phyloP scores from a whole-genome alignment of 73 alveolate species.

The Paramecium sexaurelia region DNA sequence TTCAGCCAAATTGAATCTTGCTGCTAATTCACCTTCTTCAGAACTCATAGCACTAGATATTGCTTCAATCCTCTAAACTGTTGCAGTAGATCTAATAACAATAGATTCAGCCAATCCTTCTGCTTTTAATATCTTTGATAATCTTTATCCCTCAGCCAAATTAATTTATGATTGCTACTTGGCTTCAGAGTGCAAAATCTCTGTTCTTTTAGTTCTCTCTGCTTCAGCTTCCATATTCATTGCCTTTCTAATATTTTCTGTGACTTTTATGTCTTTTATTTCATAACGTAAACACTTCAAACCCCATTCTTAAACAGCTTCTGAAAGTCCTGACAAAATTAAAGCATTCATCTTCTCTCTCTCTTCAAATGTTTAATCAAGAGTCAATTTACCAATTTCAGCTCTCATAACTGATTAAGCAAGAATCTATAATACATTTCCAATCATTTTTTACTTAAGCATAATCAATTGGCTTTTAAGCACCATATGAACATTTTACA shows the following conservation, averaged over 20 bases:
- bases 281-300: slow-evolving; percentile 84
- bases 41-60: slow-evolving; percentile 63
- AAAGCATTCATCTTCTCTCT: slow-evolving; percentile 79
- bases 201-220: slow-evolving; percentile 86
- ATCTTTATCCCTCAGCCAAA: slow-evolving; percentile 80
- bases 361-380: slow-evolving; percentile 87
- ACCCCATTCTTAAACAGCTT: slow-evolving; percentile 90
- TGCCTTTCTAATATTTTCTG: slow-evolving; percentile 77
- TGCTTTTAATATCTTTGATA: slow-evolving; percentile 80
- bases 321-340: slow-evolving; percentile 76
- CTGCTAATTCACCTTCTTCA: slow-evolving; percentile 79
- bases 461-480: slow-evolving; percentile 52
- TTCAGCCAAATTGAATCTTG: slow-evolving; percentile 74
- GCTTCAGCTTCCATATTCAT: slow-evolving; percentile 89
- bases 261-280: slow-evolving; percentile 87
- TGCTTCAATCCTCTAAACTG: slow-evolving; percentile 69
- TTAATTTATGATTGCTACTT: slow-evolving; percentile 75
- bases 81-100: slow-evolving; percentile 76
- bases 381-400: slow-evolving; percentile 83
- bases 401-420: slow-evolving; percentile 95
- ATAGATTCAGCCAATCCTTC: slow-evolving; percentile 77
- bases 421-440: slow-evolving; percentile 22
- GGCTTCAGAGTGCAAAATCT: slow-evolving; percentile 85
- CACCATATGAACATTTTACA: slow-evolving; percentile 59
- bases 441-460: background rate